Evolutionary conservation across 768 basidiomycete species (phyloP).

Genomic region (Serendipita indica): DNA sequence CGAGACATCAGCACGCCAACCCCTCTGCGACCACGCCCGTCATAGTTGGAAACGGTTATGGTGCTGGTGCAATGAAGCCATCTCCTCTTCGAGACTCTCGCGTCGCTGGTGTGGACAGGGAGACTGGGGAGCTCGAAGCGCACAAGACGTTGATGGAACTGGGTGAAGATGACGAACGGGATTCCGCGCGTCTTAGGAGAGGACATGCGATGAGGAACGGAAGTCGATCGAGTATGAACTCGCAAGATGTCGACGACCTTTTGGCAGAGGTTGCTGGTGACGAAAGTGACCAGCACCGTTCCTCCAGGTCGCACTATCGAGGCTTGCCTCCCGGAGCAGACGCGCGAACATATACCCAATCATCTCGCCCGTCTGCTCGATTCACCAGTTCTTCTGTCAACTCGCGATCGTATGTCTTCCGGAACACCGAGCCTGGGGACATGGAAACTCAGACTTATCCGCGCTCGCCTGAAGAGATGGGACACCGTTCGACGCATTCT

Average conservation of each 20-base stretch:
- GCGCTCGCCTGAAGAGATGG: not conserved
- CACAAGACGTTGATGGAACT: conserved; percentile 3
- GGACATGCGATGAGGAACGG: not conserved
- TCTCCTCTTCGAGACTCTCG: not conserved
- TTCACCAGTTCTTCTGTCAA: not conserved
- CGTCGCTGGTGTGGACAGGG: not conserved
- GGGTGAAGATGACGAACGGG: not conserved
- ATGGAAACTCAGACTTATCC: not conserved
- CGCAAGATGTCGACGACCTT: conserved; percentile 1
- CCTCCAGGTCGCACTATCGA: not conserved
- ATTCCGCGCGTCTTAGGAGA: not conserved
- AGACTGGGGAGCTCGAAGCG: not conserved
- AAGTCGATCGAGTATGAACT: not conserved
- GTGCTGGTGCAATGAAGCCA: not conserved
- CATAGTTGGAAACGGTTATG: not conserved
- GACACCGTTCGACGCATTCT: not conserved
- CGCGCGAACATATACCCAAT: not conserved
- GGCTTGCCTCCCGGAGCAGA: not conserved
- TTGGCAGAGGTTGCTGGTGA: not conserved
- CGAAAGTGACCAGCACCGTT: not conserved
- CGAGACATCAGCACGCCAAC: not conserved
- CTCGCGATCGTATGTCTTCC: not conserved
- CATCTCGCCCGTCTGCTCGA: not conserved
- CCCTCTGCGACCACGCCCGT: not conserved
- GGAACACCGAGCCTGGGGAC: not conserved